Evolutionary conservation across 202 grass and related monocot species (phyloP), one percentile per base, ranked within the genome.

Genomic region (Zoysia matrella): DNA sequence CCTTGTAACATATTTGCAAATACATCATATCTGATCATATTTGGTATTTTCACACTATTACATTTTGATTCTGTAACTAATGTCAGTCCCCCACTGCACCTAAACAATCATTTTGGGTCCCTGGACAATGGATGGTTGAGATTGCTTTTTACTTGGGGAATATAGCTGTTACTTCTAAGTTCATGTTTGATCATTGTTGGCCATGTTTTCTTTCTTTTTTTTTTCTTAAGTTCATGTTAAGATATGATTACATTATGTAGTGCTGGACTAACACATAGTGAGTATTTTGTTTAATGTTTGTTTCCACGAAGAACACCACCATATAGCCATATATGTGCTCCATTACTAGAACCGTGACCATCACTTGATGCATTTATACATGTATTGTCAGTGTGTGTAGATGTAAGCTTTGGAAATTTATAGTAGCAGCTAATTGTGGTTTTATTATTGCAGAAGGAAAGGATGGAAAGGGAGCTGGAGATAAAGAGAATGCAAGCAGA

Each of bases 401-500:
- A 15, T 80, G 55, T 51, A 40, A 13, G 2, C 0, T 62, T 62
- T 62, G 2, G 6, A 5, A 6, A 10, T 74, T 64, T 67, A 11
- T 70, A 6, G 30, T 79, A 78, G 42, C 7, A 40, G 12, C 22
- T 30, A 30, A 30, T 30, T 30, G 22, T 30, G 22, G 22, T 30
- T 30, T 30, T 30, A 30, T 30, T 30, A 30, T 30, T 30, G 22
- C 86, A 94, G 95, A 75, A 93, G 84, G 88, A 94, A 50, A 93
- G 84, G 85, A 76, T 94, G 82, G 88, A 93, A 62, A 92, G 88
- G 65, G 90, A 89, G 67, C 52, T 86, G 72, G 92, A 90, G 85
- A 94, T 98, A 79, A 89, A 86, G 76, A 89, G 56, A 79, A 66
- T 91, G 56, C 86, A 91, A 68, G 84, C 90, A 65, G 86, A 98